Base-by-base conservation (phyloP, 2,329 filamentous ascomycete genomes). In the Ceratocystis variospora region DNA sequence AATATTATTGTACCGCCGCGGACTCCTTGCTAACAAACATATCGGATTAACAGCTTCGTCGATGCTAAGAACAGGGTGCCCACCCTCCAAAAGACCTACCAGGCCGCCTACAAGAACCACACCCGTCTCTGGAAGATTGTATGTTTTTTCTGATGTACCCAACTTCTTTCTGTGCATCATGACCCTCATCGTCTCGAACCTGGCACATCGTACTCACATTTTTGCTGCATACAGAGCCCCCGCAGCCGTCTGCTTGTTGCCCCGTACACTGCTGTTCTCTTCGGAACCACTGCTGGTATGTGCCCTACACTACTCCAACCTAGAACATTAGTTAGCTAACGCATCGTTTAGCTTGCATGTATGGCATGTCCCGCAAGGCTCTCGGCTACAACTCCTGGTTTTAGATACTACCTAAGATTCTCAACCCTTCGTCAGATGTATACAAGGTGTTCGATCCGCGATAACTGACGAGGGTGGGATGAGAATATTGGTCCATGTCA, bases 351-450 rank as follows among this genome's bases (percentile, higher is more conserved):
- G 82, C 77, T 65, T 74, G 77, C 71, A 78, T 89, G 77, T 93
- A 88, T 80, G 87, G 86, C 79, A 86, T 88, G 79, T 78, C 81
- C 75, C 87, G 89, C 75, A 85, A 88, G 79, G 78, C 88, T 70
- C 74, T 86, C 69, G 89, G 89, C 73, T 84, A 92, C 81, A 92
- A 90, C 83, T 89, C 86, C 69, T 91, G 86, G 85, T 89, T 84
- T 72, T 78, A 80, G 74, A 80, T 83, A 76, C 73, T 62, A 15
- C n/a, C 31, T 44, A 31, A 19, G 15, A 19, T 22, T 45, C 8
- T 53, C 25, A 41, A 7, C 31, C 19, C 31, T 55, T 22, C 37
- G 25, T 28, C n/a, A 64, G 22, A 59, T n/a, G 28, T 25, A 59
- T 59, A 17, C 33, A 31, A 37, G 33, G 28, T 12, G 22, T 31